phyloP scores from a whole-genome alignment of 1,284 basidiomycete species.

The Ganoderma leucocontextum region DNA sequence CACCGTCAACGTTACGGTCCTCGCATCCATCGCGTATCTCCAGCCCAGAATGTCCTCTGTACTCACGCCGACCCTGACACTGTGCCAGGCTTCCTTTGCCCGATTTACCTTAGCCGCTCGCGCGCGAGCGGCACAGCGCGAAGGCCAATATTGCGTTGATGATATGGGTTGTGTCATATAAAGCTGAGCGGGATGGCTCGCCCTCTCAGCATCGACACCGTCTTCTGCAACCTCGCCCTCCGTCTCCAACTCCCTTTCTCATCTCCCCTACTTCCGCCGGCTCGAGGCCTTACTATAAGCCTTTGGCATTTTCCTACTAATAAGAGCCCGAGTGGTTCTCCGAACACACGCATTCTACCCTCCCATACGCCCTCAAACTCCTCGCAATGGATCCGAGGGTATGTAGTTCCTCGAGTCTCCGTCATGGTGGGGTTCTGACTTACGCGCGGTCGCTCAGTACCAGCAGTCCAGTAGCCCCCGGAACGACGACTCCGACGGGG shows the following conservation, averaged over 20 bases:
- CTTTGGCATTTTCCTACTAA: slow-evolving; percentile 21
- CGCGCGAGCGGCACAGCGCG: neutral
- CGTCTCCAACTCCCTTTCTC: slow-evolving; percentile 2
- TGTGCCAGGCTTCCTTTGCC: slow-evolving; percentile 2
- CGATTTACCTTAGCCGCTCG: slow-evolving; percentile 10
- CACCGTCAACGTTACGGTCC: slow-evolving; percentile 9
- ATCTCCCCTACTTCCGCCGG: slow-evolving; percentile 10
- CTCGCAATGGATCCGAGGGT: slow-evolving; percentile 27
- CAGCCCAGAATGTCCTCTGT: neutral
- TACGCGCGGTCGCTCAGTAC: slow-evolving; percentile 16
- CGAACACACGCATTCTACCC: slow-evolving; percentile 12
- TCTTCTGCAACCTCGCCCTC: slow-evolving; percentile 1
- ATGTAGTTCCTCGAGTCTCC: neutral
- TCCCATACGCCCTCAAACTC: slow-evolving; percentile 7
- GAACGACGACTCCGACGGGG: slow-evolving; percentile 41
- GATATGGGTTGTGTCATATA: slow-evolving; percentile 13
- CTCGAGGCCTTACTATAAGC: slow-evolving; percentile 20
- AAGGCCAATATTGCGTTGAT: slow-evolving; percentile 20
- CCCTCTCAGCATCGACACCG: slow-evolving; percentile 1
- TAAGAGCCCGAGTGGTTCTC: slow-evolving; percentile 16
- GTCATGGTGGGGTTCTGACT: neutral
- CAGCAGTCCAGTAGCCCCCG: slow-evolving; percentile 25
- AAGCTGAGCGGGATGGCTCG: slow-evolving; percentile 5
- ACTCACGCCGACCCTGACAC: slow-evolving; percentile 4
- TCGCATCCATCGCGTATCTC: slow-evolving; percentile 6